Evolutionary conservation across 306 rosid species (phyloP).

Genomic region (Ochetophila trinervis): DNA sequence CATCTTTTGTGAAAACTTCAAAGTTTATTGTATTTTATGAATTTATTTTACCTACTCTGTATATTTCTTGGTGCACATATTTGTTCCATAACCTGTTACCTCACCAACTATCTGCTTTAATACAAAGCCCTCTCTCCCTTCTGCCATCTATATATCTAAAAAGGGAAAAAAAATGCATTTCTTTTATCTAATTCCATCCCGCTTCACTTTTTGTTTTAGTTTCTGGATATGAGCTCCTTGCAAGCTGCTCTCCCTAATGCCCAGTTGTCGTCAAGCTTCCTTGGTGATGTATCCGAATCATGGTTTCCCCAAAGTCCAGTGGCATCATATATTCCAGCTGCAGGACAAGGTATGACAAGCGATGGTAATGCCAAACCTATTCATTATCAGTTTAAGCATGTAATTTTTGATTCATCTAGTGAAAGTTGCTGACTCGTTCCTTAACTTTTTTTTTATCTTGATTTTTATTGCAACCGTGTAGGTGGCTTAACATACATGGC

Average conservation of each 20-base stretch:
- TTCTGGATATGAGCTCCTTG: conserved; percentile 70
- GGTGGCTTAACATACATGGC: conserved; percentile 71
- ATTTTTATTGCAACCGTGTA: conserved; percentile 35
- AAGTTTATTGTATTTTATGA: too few species aligned
- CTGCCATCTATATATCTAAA: too few species aligned
- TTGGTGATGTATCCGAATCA: conserved; percentile 54
- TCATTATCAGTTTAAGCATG: conserved; percentile 15
- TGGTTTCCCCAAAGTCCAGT: conserved; percentile 67
- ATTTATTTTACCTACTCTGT: too few species aligned
- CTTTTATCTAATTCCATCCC: conserved; percentile 2
- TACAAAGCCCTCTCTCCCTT: too few species aligned
- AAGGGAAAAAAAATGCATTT: not conserved
- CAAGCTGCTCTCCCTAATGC: conserved; percentile 66
- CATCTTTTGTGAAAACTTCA: too few species aligned
- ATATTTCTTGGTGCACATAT: too few species aligned
- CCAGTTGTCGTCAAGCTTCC: conserved; percentile 51
- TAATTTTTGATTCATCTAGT: not conserved
- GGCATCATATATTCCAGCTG: conserved; percentile 49
- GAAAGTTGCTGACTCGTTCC: not conserved
- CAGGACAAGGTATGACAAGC: conserved; percentile 60
- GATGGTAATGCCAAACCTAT: not conserved
- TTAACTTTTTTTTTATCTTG: not conserved
- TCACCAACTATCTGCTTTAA: too few species aligned
- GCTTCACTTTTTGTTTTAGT: conserved; percentile 43
- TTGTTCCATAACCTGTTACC: too few species aligned